A percentile compares a stretch with the other conserved stretches of the same genome.
Evolutionary conservation across 1,284 basidiomycete genomes (phyloP).

Genomic region (Gomphus bonarii): DNA sequence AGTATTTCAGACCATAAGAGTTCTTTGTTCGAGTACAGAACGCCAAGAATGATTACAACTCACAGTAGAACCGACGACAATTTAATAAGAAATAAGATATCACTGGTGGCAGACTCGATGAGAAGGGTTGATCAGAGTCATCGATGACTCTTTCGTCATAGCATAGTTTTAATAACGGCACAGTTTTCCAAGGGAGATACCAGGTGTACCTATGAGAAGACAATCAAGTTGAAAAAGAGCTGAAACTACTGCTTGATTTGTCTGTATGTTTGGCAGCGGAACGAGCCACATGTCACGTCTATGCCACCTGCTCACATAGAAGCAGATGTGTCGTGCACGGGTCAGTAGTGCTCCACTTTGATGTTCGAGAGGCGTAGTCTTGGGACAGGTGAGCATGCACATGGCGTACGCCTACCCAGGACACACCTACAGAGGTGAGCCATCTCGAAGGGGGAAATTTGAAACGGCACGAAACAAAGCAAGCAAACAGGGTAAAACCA

Average conservation of each 20-base stretch:
- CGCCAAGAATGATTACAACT: too few species aligned
- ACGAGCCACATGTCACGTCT: constrained; percentile 6
- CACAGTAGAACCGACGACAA: too few species aligned
- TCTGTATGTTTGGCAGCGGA: constrained; percentile 9
- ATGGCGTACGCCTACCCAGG: not conserved
- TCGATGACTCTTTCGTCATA: too few species aligned
- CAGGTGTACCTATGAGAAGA: not conserved
- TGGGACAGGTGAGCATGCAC: not conserved
- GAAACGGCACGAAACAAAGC: not conserved
- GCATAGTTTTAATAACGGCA: too few species aligned
- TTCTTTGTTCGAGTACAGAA: too few species aligned
- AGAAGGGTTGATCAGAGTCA: too few species aligned
- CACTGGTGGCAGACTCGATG: too few species aligned
- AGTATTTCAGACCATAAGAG: too few species aligned
- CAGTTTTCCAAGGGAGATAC: too few species aligned
- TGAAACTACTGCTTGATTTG: not conserved
- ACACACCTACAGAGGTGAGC: not conserved
- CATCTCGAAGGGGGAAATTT: not conserved
- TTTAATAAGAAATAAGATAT: too few species aligned
- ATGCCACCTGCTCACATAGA: not conserved
- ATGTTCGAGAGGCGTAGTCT: constrained; percentile 1
- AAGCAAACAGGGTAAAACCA: not conserved
- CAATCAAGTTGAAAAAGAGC: not conserved
- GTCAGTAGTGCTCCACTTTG: constrained; percentile 8
- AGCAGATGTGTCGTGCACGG: not conserved